A percentile compares a stretch with the other conserved stretches of the same genome.
Evolutionary conservation across 352 stramenopile species (phyloP).

Genomic region (Thraustotheca clavata): DNA sequence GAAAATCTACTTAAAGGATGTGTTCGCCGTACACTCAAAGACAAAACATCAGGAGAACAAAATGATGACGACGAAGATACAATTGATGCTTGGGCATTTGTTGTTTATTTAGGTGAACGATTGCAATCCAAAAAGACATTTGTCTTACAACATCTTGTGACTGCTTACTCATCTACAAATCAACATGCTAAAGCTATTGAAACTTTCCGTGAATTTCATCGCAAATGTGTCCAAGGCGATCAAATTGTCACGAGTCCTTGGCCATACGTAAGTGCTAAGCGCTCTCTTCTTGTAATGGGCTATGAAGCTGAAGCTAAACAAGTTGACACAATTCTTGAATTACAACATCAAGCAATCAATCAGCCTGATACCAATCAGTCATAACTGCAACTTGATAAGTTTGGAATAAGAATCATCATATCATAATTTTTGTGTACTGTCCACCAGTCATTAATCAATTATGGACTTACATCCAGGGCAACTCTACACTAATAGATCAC

Average conservation of each 20-base stretch:
- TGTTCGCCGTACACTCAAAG: neutral
- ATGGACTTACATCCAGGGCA: neutral
- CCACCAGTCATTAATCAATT: neutral
- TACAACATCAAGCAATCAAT: constrained; percentile 8
- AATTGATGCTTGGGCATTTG: neutral
- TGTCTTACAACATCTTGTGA: neutral
- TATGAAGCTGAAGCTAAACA: constrained; percentile 8
- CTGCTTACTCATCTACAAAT: neutral
- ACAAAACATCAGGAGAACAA: neutral
- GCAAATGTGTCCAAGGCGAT: neutral
- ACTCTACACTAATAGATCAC: neutral
- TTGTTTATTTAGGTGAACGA: neutral
- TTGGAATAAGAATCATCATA: too few species aligned
- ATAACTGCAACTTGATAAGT: neutral
- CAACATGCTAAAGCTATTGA: constrained; percentile 9
- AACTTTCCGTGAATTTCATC: neutral
- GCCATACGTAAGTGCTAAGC: constrained; percentile 1
- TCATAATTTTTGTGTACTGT: too few species aligned
- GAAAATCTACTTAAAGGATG: neutral
- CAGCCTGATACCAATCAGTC: neutral
- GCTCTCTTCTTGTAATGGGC: constrained; percentile 3
- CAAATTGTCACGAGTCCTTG: neutral
- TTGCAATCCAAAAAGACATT: neutral
- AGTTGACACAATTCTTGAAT: constrained; percentile 4
- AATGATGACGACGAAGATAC: neutral